Conservation (phyloP, 495 filamentous ascomycete genomes). For the Ramalina peruviana region DNA sequence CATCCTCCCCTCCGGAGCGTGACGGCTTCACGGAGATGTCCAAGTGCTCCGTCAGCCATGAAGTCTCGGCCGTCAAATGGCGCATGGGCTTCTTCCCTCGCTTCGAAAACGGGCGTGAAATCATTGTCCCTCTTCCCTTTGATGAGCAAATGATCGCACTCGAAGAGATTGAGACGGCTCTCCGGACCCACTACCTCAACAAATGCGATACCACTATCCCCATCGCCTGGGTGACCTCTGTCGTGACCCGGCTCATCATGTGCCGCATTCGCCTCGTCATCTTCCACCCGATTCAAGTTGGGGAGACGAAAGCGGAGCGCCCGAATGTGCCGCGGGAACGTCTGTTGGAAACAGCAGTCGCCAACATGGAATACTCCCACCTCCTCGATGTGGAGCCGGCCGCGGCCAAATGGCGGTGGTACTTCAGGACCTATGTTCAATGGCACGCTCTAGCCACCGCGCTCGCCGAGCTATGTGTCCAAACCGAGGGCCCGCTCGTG, state of each 20-base stretch:
- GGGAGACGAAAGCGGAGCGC: not conserved
- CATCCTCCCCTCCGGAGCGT: slow-evolving; percentile 2
- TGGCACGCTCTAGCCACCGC: slow-evolving; percentile 35
- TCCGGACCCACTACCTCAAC: slow-evolving; percentile 7
- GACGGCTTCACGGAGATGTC: slow-evolving; percentile 13
- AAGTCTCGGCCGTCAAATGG: slow-evolving; percentile 1
- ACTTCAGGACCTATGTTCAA: slow-evolving; percentile 27
- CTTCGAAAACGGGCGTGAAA: not conserved
- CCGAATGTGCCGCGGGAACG: slow-evolving; percentile 2
- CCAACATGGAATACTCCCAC: slow-evolving; percentile 9
- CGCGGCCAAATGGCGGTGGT: slow-evolving; percentile 25
- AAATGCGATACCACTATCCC: slow-evolving; percentile 10
- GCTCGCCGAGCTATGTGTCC: slow-evolving; percentile 62
- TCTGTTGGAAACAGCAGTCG: slow-evolving; percentile 7
- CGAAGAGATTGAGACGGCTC: not conserved
- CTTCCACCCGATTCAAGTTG: slow-evolving; percentile 10
- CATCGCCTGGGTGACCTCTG: slow-evolving; percentile 8
- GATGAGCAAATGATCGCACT: slow-evolving; percentile 3
- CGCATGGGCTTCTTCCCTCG: not conserved
- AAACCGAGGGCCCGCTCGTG: slow-evolving; percentile 51
- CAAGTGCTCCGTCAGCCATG: slow-evolving; percentile 6
- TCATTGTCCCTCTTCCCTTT: not conserved
- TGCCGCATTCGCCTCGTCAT: slow-evolving; percentile 8
- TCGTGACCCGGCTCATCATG: slow-evolving; percentile 11
- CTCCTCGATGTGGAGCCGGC: slow-evolving; percentile 8